These are phyloP conservation scores for Eimeria necatrix DNA, from an alignment of 169 alveolate species.

Conservation along the genomic window DNA sequence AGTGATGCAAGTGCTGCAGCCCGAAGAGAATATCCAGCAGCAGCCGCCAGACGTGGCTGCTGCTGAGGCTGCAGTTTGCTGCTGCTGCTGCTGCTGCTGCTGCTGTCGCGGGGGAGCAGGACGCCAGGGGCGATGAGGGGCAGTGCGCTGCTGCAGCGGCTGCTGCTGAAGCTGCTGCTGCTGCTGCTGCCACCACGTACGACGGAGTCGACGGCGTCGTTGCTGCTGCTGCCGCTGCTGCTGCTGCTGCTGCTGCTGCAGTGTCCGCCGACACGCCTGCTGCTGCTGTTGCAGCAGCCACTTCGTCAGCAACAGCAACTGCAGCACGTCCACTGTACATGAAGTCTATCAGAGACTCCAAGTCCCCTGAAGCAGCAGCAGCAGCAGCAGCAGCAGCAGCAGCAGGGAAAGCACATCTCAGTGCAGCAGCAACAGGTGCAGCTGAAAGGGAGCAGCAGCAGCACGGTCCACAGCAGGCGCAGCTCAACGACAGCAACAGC, in stretches of 20 bases:
- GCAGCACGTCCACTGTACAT: constrained; percentile 4
- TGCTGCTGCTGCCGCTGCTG: constrained; percentile 13
- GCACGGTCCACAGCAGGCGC: neutral
- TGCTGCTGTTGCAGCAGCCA: neutral
- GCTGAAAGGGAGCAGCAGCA: neutral
- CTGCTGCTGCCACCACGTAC: constrained; percentile 10
- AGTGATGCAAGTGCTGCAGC: constrained; percentile 86
- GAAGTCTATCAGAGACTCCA: neutral
- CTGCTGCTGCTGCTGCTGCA: neutral
- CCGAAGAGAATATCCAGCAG: constrained; percentile 84
- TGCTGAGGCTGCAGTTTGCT: constrained; percentile 46
- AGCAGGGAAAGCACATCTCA: too few relatives aligned
- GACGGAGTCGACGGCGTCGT: neutral
- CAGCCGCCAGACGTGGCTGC: constrained; percentile 81
- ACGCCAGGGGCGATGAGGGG: constrained; percentile 9
- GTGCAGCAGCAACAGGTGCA: neutral
- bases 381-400: constrained; percentile 30
- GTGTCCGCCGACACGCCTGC: constrained; percentile 1
- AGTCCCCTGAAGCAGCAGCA: neutral
- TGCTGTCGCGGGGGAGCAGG: constrained; percentile 9
- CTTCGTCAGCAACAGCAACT: constrained; percentile 28
- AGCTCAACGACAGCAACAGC: neutral
- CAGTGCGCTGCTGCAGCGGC: neutral
- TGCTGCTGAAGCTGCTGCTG: constrained; percentile 1
- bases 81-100: constrained; percentile 34